These are phyloP conservation scores for Ziziphus jujuba DNA, from an alignment of 306 rosid genomes.

Conservation along the genomic window DNA sequence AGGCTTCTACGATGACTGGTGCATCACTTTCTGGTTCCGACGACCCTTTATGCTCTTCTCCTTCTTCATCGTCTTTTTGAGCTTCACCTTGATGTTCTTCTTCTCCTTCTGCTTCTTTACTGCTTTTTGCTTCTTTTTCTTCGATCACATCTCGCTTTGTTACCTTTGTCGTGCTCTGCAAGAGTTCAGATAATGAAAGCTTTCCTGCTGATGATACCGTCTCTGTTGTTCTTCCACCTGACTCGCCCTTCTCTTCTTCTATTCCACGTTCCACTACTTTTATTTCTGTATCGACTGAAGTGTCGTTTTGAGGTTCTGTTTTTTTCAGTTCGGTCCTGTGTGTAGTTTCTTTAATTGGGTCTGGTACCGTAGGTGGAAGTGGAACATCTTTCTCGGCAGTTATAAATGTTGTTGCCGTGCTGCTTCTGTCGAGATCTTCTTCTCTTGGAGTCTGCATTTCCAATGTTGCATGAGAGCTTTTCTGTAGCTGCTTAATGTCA, in stretches of 20 bases:
- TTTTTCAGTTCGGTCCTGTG: conserved; percentile 2
- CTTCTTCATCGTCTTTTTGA: conserved; percentile 17
- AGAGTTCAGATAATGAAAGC: conserved; percentile 15
- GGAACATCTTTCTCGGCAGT: conserved; percentile 7
- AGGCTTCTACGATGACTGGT: conserved; percentile 34
- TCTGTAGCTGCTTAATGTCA: conserved; percentile 16
- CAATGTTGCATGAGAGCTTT: conserved; percentile 18
- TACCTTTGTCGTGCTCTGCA: conserved; percentile 18
- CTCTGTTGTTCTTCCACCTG: conserved; percentile 16
- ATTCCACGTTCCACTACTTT: conserved; percentile 17
- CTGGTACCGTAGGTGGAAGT: conserved; percentile 5
- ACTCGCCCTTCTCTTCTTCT: conserved; percentile 10
- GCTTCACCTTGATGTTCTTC: conserved; percentile 26
- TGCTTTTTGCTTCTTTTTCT: conserved; percentile 14
- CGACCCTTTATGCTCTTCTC: conserved; percentile 13
- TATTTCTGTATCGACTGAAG: conserved; percentile 13
- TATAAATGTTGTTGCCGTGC: conserved; percentile 10
- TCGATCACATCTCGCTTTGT: conserved; percentile 3
- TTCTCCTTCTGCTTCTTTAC: conserved; percentile 25
- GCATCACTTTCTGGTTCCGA: conserved; percentile 26
- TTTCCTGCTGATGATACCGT: neutral
- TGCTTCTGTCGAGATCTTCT: conserved; percentile 10
- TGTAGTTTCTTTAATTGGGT: conserved; percentile 17
- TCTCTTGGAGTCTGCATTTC: conserved; percentile 12
- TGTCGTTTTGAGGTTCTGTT: conserved; percentile 10